A percentile compares a stretch with the other conserved stretches of the same genome.
Conservation (phyloP, 441 rosid species). For the Pelargonium cotyledonis region DNA sequence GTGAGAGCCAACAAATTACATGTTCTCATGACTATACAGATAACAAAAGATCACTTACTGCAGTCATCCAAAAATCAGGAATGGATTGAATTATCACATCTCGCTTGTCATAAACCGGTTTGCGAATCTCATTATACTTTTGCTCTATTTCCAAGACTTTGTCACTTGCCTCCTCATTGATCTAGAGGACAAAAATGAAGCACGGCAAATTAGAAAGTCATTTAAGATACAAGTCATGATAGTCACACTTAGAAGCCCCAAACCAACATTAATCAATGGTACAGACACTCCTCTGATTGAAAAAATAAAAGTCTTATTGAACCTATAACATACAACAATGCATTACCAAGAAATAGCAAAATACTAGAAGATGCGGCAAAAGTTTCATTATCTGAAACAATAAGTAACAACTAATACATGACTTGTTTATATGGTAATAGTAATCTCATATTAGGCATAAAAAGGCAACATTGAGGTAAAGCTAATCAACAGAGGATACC, state of each 20-base stretch:
- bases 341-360: too few relatives aligned
- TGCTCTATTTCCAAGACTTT: conserved; percentile 93
- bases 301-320: not conserved
- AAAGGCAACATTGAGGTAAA: not conserved
- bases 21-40: conserved; percentile 5
- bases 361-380: not conserved
- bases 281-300: not conserved
- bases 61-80: conserved; percentile 95
- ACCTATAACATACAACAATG: not conserved
- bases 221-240: not conserved
- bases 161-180: conserved; percentile 92
- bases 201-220: not conserved
- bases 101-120: conserved; percentile 80
- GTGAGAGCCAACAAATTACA: not conserved
- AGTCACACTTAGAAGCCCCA: not conserved
- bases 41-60: conserved; percentile 44
- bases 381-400: not conserved
- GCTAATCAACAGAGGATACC: not conserved
- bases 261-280: not conserved
- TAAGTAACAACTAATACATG: too few relatives aligned
- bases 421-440: too few relatives aligned
- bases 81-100: conserved; percentile 68
- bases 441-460: too few relatives aligned
- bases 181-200: conserved; percentile 32
- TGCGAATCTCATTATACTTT: conserved; percentile 73